phyloP scores from a whole-genome alignment of 2,329 filamentous ascomycete species.

The Fusarium zealandicum region DNA sequence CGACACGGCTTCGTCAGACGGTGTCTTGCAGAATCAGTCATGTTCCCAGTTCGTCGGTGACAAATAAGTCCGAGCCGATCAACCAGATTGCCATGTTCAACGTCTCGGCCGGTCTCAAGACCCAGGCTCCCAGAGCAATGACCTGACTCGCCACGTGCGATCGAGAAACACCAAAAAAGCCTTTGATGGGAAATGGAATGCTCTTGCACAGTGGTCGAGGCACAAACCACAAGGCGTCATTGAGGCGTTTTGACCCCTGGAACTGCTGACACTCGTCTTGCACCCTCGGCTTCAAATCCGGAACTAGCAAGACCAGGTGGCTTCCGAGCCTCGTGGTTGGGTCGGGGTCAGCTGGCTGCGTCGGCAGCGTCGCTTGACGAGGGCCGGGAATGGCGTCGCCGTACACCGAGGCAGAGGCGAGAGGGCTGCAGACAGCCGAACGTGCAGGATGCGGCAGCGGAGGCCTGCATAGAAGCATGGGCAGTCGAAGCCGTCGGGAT shows the following conservation, averaged over 20 bases:
- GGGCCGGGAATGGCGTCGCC: constrained; percentile 13
- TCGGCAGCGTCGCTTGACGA: constrained; percentile 23
- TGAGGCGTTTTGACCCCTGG: not conserved
- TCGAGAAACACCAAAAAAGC: not conserved
- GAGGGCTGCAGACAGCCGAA: constrained; percentile 13
- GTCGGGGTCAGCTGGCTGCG: constrained; percentile 15
- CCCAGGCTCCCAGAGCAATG: not conserved
- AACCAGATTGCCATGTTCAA: not conserved
- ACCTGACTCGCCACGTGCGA: constrained; percentile 7
- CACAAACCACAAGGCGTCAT: constrained; percentile 1
- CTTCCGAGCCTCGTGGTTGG: constrained; percentile 11
- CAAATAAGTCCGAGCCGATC: not conserved
- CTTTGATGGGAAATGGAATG: not conserved
- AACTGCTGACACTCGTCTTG: not conserved
- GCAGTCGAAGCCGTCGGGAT: constrained; percentile 18
- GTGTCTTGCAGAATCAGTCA: too few species aligned
- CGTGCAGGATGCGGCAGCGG: constrained; percentile 30
- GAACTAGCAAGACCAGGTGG: not conserved
- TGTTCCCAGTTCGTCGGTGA: not conserved
- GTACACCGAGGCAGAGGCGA: constrained; percentile 23
- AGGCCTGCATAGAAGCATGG: constrained; percentile 31
- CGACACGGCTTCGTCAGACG: too few species aligned
- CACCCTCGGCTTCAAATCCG: not conserved
- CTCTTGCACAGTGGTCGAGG: constrained; percentile 14
- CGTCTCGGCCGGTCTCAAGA: not conserved